Evolutionary conservation across 73 alveolate species (phyloP).

Genomic region (Symbiodinium natans): DNA sequence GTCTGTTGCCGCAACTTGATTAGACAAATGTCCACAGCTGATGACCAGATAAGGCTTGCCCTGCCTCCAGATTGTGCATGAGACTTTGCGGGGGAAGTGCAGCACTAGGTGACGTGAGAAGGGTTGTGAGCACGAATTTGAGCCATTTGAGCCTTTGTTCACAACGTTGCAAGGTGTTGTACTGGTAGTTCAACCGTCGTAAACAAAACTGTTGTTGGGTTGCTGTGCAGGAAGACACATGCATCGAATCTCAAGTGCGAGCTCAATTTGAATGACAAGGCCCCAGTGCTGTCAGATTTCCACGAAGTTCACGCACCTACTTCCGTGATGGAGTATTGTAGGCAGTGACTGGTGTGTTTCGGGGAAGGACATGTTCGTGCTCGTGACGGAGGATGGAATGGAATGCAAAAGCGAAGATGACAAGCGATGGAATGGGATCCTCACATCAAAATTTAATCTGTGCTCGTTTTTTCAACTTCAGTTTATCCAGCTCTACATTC

Average conservation of each 20-base stretch:
- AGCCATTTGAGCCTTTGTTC: background rate
- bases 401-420: slow-evolving; percentile 92
- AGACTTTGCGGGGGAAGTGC: slow-evolving; percentile 90
- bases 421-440: slow-evolving; percentile 83
- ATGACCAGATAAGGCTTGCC: slow-evolving; percentile 40
- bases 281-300: background rate
- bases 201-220: background rate
- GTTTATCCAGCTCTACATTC: background rate
- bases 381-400: slow-evolving; percentile 93
- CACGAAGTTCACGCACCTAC: too few relatives aligned
- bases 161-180: background rate
- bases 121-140: background rate
- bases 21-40: too few relatives aligned
- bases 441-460: background rate
- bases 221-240: slow-evolving; percentile 37
- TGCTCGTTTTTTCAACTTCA: background rate
- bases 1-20: background rate
- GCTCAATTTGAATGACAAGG: slow-evolving; percentile 94
- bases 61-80: slow-evolving; percentile 94
- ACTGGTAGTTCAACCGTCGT: background rate
- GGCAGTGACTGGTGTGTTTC: background rate
- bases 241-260: slow-evolving; percentile 84
- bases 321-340: too few relatives aligned
- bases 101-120: slow-evolving; percentile 31
- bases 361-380: slow-evolving; percentile 83